Percentiles rank a stretch among this genome's conserved stretches.
Conservation (phyloP, 352 stramenopile genomes). For the Peronospora belbahrii region DNA sequence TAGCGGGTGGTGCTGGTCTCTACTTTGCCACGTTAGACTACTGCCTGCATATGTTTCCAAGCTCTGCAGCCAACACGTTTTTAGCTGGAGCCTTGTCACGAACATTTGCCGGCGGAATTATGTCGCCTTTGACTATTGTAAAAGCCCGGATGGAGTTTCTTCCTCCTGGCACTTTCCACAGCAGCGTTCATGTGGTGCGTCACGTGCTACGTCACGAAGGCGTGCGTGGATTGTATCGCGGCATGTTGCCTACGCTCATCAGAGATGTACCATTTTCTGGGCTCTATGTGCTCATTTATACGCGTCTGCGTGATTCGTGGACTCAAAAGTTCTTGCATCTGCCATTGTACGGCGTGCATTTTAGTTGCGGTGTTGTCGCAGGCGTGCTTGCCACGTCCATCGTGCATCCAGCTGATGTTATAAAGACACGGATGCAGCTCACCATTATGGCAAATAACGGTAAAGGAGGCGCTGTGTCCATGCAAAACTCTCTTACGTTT, state of each 20-base stretch:
- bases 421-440: slow-evolving; percentile 87
- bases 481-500: slow-evolving; percentile 55
- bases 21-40: slow-evolving; percentile 82
- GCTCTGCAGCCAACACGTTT: slow-evolving; percentile 67
- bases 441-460: slow-evolving; percentile 42
- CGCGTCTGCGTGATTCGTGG: slow-evolving; percentile 44
- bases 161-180: slow-evolving; percentile 45
- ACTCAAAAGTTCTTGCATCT: slow-evolving; percentile 35
- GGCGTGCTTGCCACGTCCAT: slow-evolving; percentile 72
- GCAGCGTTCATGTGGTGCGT: slow-evolving; percentile 57
- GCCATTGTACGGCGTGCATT: slow-evolving; percentile 62
- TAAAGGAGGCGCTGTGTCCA: slow-evolving; percentile 16
- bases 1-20: slow-evolving; percentile 69
- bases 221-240: slow-evolving; percentile 71
- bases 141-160: slow-evolving; percentile 85
- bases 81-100: slow-evolving; percentile 73
- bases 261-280: slow-evolving; percentile 85
- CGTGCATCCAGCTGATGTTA: slow-evolving; percentile 80
- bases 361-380: slow-evolving; percentile 67
- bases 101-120: slow-evolving; percentile 72
- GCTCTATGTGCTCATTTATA: slow-evolving; percentile 84
- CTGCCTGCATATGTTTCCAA: slow-evolving; percentile 44
- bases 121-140: slow-evolving; percentile 82
- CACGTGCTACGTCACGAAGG: slow-evolving; percentile 63
- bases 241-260: slow-evolving; percentile 79